Conservation (phyloP, 192 early-diverging fungal genomes). For the Rhizoclosmatium sp. region DNA sequence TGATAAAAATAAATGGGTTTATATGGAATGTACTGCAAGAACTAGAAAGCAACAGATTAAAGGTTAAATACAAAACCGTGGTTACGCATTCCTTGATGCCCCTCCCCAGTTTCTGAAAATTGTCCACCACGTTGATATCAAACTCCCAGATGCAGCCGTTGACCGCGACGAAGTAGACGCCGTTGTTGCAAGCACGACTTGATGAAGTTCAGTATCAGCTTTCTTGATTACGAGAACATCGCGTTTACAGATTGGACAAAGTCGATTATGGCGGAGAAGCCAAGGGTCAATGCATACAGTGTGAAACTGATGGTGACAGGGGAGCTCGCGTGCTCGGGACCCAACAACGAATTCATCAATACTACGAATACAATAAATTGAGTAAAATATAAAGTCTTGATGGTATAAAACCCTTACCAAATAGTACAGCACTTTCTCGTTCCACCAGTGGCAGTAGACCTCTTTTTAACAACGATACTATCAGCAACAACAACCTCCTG, state of each 20-base stretch:
- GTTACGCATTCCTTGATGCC: neutral
- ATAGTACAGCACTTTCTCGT: constrained; percentile 55
- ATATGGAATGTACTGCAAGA: no score
- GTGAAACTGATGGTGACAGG: constrained; percentile 59
- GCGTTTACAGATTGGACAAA: constrained; percentile 62
- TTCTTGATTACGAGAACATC: constrained; percentile 42
- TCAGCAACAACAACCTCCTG: neutral
- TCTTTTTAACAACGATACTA: constrained; percentile 6
- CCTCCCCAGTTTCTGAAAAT: neutral
- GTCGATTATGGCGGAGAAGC: constrained; percentile 55
- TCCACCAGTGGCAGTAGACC: constrained; percentile 38
- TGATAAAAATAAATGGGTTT: no score
- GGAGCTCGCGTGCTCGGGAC: constrained; percentile 47
- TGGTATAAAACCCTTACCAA: constrained; percentile 9
- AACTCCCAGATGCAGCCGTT: no score
- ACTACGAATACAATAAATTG: neutral
- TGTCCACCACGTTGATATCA: no score
- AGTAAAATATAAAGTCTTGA: no score
- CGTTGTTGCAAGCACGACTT: neutral
- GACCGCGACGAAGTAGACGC: neutral
- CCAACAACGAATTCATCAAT: constrained; percentile 58
- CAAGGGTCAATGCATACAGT: constrained; percentile 57
- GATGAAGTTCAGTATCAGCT: neutral
- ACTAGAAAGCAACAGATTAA: no score
- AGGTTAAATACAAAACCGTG: neutral